Conservation (phyloP, 2,329 filamentous ascomycete species). For the Lasiodiplodia sp. region DNA sequence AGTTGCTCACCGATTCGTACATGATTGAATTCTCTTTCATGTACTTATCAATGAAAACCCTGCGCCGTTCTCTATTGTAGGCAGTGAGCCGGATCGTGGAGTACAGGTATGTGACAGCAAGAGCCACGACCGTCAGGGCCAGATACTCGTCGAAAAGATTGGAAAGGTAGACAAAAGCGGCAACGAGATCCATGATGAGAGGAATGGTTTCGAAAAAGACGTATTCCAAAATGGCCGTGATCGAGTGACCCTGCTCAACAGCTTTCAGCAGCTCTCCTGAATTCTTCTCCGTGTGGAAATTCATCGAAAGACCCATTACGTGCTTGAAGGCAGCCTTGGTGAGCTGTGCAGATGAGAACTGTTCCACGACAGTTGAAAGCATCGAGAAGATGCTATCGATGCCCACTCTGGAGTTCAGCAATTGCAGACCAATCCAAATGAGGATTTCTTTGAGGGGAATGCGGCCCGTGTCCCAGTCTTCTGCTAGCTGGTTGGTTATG, state of each 20-base stretch:
- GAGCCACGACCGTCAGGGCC: slow-evolving; percentile 48
- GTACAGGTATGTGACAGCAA: slow-evolving; percentile 59
- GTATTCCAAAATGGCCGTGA: slow-evolving; percentile 67
- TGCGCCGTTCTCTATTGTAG: slow-evolving; percentile 52
- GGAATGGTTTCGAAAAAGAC: slow-evolving; percentile 67
- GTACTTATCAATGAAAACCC: slow-evolving; percentile 52
- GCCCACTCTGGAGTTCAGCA: slow-evolving; percentile 60
- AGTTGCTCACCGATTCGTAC: slow-evolving; percentile 66
- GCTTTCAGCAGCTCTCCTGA: slow-evolving; percentile 71
- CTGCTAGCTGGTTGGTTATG: slow-evolving; percentile 73
- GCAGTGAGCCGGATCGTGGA: slow-evolving; percentile 54
- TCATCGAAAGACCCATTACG: slow-evolving; percentile 72
- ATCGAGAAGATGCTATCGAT: slow-evolving; percentile 59
- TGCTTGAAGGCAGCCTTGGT: slow-evolving; percentile 70
- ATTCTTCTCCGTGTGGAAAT: slow-evolving; percentile 72
- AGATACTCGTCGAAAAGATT: slow-evolving; percentile 66
- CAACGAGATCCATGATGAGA: slow-evolving; percentile 66
- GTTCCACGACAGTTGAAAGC: slow-evolving; percentile 63
- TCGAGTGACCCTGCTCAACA: slow-evolving; percentile 67
- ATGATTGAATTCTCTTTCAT: slow-evolving; percentile 61
- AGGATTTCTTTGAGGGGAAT: slow-evolving; percentile 63
- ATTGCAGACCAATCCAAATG: slow-evolving; percentile 52
- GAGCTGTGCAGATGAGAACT: slow-evolving; percentile 65
- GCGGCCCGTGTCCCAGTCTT: slow-evolving; percentile 52
- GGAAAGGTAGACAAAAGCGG: slow-evolving; percentile 68